Base-by-base conservation (phyloP, 2,329 filamentous ascomycete genomes). In the Lizonia empirigonia region DNA sequence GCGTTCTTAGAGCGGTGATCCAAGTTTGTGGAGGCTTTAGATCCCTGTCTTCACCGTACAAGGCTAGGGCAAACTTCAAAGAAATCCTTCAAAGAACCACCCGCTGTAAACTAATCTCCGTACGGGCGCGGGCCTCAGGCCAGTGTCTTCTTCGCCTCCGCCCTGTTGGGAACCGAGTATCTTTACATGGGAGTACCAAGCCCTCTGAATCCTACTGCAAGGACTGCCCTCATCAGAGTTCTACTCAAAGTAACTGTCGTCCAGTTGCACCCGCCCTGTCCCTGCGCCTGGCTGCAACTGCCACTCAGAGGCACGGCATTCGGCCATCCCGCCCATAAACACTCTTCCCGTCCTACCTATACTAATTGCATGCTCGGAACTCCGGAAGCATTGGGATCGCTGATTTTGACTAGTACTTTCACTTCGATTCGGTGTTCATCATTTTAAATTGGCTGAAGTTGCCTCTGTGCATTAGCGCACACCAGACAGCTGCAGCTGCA, bases 401-500 rank as follows among this genome's bases (percentile, higher is more conserved):
- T 42, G 42, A 38, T 20, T 22, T 33, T 22, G 37, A 34, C 27
- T 42, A 33, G 24, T 16, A 42, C 38, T 18, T 24, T 18, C 37
- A 22, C 32, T 52, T 34, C 33, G 36, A 59, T 58, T 53, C 56
- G 53, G 58, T 55, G 50, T 48, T 38, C 50, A 56, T 57, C 51
- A 52, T 58, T 52, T 56, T 53, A 63, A 65, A 56, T 64, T 61
- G 49, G 57, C 61, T 64, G 53, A 60, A 64, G 50, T 50, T 62
- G 59, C 58, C 59, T 51, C 55, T 47, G 48, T 67, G 64, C 65
- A 68, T 62, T 66, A 68, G 67, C 61, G 64, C 62, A 63, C 59
- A 60, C 63, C 59, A 62, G 56, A 52, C 47, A 55, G 56, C 60
- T 62, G 60, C 63, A 55, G 53, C 57, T 44, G 60, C 63, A 55